Conservation (phyloP, 768 basidiomycete species). For the Agaricus subrufescens region DNA sequence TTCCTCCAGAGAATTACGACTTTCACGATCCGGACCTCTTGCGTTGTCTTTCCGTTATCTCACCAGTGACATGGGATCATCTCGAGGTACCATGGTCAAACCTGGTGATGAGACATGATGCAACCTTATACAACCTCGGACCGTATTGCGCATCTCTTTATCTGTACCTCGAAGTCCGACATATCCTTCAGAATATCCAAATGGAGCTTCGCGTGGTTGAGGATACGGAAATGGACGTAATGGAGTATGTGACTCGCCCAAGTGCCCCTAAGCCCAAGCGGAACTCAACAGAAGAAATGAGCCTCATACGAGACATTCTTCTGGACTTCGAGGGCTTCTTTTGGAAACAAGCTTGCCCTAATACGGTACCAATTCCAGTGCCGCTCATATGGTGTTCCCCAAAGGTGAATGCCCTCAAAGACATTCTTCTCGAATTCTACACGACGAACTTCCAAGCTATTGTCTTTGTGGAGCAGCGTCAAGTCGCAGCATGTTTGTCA, state of each 20-base stretch:
- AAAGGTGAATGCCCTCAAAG: conserved; percentile 61
- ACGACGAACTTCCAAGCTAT: conserved; percentile 69
- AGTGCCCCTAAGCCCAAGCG: conserved; percentile 15
- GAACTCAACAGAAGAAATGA: conserved; percentile 31
- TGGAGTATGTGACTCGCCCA: conserved; percentile 11
- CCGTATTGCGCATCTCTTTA: conserved; percentile 74
- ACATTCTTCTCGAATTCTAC: conserved; percentile 52
- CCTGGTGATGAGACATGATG: conserved; percentile 57
- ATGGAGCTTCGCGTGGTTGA: background rate
- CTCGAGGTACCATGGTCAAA: conserved; percentile 56
- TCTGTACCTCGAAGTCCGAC: conserved; percentile 55
- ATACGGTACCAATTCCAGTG: conserved; percentile 35
- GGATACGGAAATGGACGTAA: conserved; percentile 14
- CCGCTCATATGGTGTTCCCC: conserved; percentile 67
- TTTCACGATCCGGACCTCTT: conserved; percentile 49
- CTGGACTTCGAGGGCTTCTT: conserved; percentile 47
- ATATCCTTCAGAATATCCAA: conserved; percentile 29
- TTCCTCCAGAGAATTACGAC: conserved; percentile 46
- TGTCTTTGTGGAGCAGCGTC: conserved; percentile 84
- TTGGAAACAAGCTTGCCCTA: conserved; percentile 24
- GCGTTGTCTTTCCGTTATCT: conserved; percentile 30
- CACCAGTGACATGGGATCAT: conserved; percentile 40
- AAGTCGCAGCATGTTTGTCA: conserved; percentile 68
- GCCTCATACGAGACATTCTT: conserved; percentile 32
- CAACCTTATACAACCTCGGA: conserved; percentile 60